Percentiles rank a stretch among this genome's conserved stretches.
phyloP scores from a whole-genome alignment of 2,329 filamentous ascomycete species.

The Chaetomiaceae sp. region DNA sequence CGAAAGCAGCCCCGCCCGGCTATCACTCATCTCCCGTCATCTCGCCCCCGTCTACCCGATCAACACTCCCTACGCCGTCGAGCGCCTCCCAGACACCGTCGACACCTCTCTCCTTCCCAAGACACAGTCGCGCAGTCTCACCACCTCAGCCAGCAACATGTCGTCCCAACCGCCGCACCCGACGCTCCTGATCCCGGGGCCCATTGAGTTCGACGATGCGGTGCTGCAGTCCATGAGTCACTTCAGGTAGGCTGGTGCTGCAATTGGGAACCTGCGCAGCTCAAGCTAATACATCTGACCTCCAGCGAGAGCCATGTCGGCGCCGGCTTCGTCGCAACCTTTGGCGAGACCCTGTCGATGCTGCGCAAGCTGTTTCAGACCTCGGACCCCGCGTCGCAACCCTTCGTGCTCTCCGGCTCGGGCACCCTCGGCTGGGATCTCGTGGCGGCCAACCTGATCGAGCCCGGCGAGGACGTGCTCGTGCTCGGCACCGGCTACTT shows the following conservation, averaged over 20 bases:
- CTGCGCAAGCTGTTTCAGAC: slow-evolving; percentile 94
- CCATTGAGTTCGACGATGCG: slow-evolving; percentile 97
- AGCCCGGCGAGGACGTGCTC: slow-evolving; percentile 83
- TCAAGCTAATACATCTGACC: slow-evolving; percentile 3
- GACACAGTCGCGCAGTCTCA: slow-evolving; percentile 29
- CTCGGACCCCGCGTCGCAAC: slow-evolving; percentile 74
- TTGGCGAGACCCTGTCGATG: slow-evolving; percentile 83
- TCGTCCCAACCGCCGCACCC: slow-evolving; percentile 58
- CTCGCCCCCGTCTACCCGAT: slow-evolving; percentile 31
- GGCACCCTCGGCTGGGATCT: slow-evolving; percentile 97
- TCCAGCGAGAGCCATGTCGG: slow-evolving; percentile 89
- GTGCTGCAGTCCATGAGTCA: slow-evolving; percentile 94
- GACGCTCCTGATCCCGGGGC: slow-evolving; percentile 90
- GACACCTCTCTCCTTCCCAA: slow-evolving; percentile 29
- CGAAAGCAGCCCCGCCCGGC: slow-evolving; percentile 28
- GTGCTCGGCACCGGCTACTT: slow-evolving; percentile 98
- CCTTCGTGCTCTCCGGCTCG: slow-evolving; percentile 89
- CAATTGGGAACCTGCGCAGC: not conserved
- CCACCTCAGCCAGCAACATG: slow-evolving; percentile 44
- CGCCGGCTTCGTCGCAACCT: slow-evolving; percentile 79
- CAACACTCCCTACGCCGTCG: slow-evolving; percentile 32
- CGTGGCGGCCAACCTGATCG: slow-evolving; percentile 87
- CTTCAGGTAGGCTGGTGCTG: slow-evolving; percentile 60
- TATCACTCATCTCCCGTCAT: slow-evolving; percentile 37
- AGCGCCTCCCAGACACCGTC: slow-evolving; percentile 30